Evolutionary conservation across 2,329 filamentous ascomycete genomes (phyloP).

Genomic region (Hypoxylon rubiginosum): DNA sequence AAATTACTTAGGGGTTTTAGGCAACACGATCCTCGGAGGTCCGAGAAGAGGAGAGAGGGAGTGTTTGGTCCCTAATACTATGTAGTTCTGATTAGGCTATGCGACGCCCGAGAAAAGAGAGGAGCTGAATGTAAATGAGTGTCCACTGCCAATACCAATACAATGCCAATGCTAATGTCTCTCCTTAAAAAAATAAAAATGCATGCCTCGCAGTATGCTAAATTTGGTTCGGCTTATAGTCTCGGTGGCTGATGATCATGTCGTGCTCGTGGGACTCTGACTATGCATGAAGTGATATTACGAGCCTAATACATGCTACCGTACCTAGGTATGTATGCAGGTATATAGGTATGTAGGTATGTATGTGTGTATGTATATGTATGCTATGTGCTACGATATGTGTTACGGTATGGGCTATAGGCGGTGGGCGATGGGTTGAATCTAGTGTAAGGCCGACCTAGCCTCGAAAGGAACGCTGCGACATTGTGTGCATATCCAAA

Average conservation of each 20-base stretch:
- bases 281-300: constrained; percentile 1
- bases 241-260: not conserved
- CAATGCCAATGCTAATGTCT: not conserved
- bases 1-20: constrained; percentile 16
- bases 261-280: constrained; percentile 3
- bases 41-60: constrained; percentile 11
- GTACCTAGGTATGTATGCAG: no score
- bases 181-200: not conserved
- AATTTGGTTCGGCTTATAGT: constrained; percentile 2
- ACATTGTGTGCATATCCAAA: constrained; percentile 25
- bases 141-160: constrained; percentile 13
- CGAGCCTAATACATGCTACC: not conserved
- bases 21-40: constrained; percentile 29
- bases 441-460: constrained; percentile 18
- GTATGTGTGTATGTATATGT: not conserved
- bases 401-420: constrained; percentile 17
- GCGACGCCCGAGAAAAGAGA: constrained; percentile 27
- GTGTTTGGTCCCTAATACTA: constrained; percentile 9
- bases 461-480: constrained; percentile 32
- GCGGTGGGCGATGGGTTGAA: constrained; percentile 27
- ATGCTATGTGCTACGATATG: not conserved
- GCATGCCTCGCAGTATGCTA: constrained; percentile 2
- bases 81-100: constrained; percentile 21
- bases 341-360: no score
- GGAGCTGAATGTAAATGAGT: constrained; percentile 14